Evolutionary conservation across 2,329 filamentous ascomycete genomes (phyloP).

Genomic region (Biscogniauxia mediterranea): DNA sequence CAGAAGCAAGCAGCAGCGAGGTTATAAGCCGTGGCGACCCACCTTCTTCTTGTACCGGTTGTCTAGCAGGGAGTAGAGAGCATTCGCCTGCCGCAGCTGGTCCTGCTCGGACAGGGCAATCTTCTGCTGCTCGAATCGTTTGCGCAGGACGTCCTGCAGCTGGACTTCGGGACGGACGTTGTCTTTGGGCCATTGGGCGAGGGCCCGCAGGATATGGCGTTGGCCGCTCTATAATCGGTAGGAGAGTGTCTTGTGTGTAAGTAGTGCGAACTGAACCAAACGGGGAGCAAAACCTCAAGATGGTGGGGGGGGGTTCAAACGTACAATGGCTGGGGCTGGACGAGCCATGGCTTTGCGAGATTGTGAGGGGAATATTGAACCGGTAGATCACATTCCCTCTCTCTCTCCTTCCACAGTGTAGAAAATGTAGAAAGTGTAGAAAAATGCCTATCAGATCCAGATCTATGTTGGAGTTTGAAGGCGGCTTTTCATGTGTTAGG

Average conservation of each 20-base stretch:
- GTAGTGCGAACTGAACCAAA: not conserved
- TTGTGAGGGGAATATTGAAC: not conserved
- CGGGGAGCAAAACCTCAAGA: too few relatives aligned
- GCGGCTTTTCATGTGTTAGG: too few relatives aligned
- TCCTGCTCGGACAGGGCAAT: slow-evolving; percentile 41
- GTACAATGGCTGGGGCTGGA: slow-evolving; percentile 25
- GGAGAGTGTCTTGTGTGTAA: slow-evolving; percentile 2
- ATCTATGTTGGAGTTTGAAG: too few relatives aligned
- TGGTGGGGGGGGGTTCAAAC: slow-evolving; percentile 3
- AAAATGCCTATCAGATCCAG: too few relatives aligned
- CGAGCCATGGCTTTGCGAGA: slow-evolving; percentile 19
- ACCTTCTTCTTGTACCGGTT: slow-evolving; percentile 59
- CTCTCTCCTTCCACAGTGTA: too few relatives aligned
- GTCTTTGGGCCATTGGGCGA: slow-evolving; percentile 63
- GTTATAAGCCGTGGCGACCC: slow-evolving; percentile 1
- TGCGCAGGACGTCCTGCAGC: slow-evolving; percentile 55
- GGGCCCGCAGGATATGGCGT: slow-evolving; percentile 48
- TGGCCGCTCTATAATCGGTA: slow-evolving; percentile 38
- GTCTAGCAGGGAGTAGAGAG: slow-evolving; percentile 57
- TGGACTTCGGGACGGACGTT: slow-evolving; percentile 61
- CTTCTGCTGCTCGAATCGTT: slow-evolving; percentile 40
- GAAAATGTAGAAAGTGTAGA: too few relatives aligned
- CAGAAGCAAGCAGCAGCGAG: not conserved
- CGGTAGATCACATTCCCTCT: slow-evolving; percentile 11
- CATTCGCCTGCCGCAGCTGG: slow-evolving; percentile 57